These are phyloP conservation scores for Galeopsis tetrahit DNA, from an alignment of 257 asterid genomes.

Conservation along the genomic window DNA sequence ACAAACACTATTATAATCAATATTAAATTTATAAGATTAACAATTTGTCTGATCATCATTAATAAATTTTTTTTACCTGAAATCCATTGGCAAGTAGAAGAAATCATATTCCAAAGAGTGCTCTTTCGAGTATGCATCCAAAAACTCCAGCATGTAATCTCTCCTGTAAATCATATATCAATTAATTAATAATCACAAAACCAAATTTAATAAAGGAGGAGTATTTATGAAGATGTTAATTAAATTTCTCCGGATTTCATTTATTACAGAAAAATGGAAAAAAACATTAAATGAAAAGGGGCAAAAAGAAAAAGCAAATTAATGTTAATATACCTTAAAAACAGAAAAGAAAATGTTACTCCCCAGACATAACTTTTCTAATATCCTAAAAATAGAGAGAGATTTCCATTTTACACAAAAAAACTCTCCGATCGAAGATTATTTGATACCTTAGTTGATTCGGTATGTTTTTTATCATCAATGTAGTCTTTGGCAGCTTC, in stretches of 20 bases:
- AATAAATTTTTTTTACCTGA: no score
- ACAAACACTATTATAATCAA: not conserved
- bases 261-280: not conserved
- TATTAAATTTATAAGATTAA: no score
- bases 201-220: not conserved
- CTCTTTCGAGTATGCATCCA: constrained; percentile 40
- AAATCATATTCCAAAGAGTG: constrained; percentile 53
- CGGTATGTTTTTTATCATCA: constrained; percentile 46
- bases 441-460: constrained; percentile 41
- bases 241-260: not conserved
- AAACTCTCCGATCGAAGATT: no score
- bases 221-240: not conserved
- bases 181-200: not conserved
- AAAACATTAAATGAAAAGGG: not conserved
- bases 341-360: not conserved
- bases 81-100: constrained; percentile 62
- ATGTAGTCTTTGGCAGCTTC: constrained; percentile 27
- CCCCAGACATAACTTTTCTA: no score
- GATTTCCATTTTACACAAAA: no score
- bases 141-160: constrained; percentile 40
- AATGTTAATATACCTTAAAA: not conserved
- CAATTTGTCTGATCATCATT: no score
- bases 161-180: constrained; percentile 39
- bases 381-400: not conserved
- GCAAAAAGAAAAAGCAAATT: not conserved